Percentiles rank a stretch among this genome's conserved stretches.
phyloP scores from a whole-genome alignment of 1,139 yeast genomes.

The Suhomyces wounanorum region DNA sequence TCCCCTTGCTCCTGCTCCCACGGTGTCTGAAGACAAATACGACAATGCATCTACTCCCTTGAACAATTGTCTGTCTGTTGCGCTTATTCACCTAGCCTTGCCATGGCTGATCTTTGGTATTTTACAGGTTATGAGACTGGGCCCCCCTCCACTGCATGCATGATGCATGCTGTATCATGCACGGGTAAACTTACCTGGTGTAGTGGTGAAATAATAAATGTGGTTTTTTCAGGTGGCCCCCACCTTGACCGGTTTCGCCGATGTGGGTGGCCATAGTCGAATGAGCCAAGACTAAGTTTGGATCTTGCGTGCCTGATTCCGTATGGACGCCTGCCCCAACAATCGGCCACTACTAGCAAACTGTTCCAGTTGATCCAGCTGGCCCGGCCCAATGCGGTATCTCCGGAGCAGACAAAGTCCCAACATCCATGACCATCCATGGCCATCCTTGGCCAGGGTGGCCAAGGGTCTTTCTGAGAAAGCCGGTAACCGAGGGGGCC shows the following conservation, averaged over 20 bases:
- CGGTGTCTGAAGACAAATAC: background rate
- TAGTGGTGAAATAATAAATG: background rate
- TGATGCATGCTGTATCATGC: background rate
- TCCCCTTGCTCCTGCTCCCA: background rate
- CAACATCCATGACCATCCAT: background rate
- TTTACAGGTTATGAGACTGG: background rate
- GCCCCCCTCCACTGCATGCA: no score
- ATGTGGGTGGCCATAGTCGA: conserved; percentile 3
- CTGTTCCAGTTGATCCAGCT: background rate
- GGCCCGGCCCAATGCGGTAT: background rate
- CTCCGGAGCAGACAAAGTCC: background rate
- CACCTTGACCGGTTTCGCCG: conserved; percentile 4
- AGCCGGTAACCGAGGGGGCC: background rate
- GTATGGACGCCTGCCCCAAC: background rate
- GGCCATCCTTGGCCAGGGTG: no score
- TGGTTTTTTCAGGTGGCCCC: background rate
- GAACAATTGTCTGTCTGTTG: conserved; percentile 1
- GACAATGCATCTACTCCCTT: conserved; percentile 2
- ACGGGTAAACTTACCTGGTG: conserved; percentile 1
- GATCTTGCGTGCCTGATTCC: conserved; percentile 6
- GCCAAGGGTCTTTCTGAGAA: background rate
- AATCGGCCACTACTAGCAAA: background rate
- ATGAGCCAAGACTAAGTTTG: conserved; percentile 6
- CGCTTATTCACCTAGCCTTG: conserved; percentile 2
- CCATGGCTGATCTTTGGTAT: conserved; percentile 4